These are phyloP conservation scores for Artemisia annua DNA, from an alignment of 129 eudicot species.

Conservation along the genomic window DNA sequence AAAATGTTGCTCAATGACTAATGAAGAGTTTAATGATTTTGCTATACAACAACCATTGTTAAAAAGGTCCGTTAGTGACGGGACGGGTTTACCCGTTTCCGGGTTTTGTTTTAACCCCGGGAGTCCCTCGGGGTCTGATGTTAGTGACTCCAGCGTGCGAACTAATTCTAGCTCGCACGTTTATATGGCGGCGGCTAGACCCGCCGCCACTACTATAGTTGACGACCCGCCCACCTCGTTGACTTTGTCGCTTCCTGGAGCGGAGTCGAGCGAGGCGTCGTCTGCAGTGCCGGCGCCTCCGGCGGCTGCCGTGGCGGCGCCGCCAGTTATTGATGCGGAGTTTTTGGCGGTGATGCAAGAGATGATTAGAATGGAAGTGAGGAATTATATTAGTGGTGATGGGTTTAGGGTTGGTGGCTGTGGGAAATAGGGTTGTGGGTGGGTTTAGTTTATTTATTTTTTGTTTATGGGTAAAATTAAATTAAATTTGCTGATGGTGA, in stretches of 20 bases:
- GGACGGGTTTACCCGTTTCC: conserved; percentile 67
- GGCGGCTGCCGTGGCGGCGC: conserved; percentile 29
- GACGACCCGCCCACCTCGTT: conserved; percentile 60
- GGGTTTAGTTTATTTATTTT: conserved; percentile 30
- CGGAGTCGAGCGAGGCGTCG: conserved; percentile 41
- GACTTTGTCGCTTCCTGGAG: conserved; percentile 67
- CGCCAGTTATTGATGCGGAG: conserved; percentile 51
- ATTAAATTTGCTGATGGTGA: conserved; percentile 27
- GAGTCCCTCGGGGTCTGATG: conserved; percentile 85
- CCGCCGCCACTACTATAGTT: conserved; percentile 30
- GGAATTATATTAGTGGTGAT: conserved; percentile 59
- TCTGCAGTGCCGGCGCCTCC: conserved; percentile 31
- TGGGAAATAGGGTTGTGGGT: conserved; percentile 48
- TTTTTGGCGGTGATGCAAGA: conserved; percentile 84
- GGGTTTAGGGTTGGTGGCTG: conserved; percentile 48
- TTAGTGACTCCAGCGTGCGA: conserved; percentile 57
- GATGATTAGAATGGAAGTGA: conserved; percentile 84
- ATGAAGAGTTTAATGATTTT: conserved; percentile 53
- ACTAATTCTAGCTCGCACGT: conserved; percentile 35
- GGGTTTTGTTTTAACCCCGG: conserved; percentile 52
- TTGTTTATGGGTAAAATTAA: neutral
- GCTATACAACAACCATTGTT: conserved; percentile 46
- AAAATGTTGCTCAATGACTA: conserved; percentile 57
- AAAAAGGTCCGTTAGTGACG: conserved; percentile 72
- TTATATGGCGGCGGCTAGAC: conserved; percentile 51